Conservation (phyloP, 2,329 filamentous ascomycete genomes). For the Cryphonectria nitschkei region DNA sequence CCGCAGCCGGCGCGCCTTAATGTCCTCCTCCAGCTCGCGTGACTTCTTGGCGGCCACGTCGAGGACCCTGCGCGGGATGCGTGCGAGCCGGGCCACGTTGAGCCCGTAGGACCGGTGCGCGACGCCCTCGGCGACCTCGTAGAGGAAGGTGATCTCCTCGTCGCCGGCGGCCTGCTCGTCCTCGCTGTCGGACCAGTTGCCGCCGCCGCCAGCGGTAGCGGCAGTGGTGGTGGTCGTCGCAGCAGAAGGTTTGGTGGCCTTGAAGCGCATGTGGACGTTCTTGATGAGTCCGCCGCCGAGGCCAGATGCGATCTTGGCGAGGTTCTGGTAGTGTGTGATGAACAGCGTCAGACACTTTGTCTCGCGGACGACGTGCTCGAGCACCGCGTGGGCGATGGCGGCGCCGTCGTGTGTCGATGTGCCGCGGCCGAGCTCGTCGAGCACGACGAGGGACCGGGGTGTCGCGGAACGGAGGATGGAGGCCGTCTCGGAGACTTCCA, state of each 20-base stretch:
- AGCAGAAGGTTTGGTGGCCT: constrained; percentile 40
- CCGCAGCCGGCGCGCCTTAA: constrained; percentile 64
- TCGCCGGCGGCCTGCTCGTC: constrained; percentile 50
- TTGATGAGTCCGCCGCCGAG: constrained; percentile 67
- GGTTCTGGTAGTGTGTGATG: constrained; percentile 95
- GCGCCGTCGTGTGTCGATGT: constrained; percentile 96
- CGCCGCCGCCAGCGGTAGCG: neutral
- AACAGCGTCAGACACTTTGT: constrained; percentile 83
- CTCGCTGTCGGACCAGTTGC: constrained; percentile 30
- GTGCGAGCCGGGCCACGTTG: constrained; percentile 87
- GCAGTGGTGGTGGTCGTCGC: neutral
- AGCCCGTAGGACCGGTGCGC: constrained; percentile 93
- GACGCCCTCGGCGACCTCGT: constrained; percentile 88
- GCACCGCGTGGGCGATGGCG: constrained; percentile 89
- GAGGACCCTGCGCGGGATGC: constrained; percentile 75
- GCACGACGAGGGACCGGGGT: constrained; percentile 80
- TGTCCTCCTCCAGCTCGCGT: constrained; percentile 74
- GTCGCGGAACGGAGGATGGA: constrained; percentile 90
- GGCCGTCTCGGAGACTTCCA: constrained; percentile 90
- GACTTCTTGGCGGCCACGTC: constrained; percentile 82
- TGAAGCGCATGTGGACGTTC: constrained; percentile 96
- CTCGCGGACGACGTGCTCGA: constrained; percentile 80
- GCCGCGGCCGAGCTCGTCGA: constrained; percentile 92
- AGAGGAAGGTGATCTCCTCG: constrained; percentile 89
- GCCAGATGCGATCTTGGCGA: constrained; percentile 70